Evolutionary conservation across 2,329 filamentous ascomycete species (phyloP), one percentile per base, ranked within the genome.

Genomic region (Trichoderma sp.): DNA sequence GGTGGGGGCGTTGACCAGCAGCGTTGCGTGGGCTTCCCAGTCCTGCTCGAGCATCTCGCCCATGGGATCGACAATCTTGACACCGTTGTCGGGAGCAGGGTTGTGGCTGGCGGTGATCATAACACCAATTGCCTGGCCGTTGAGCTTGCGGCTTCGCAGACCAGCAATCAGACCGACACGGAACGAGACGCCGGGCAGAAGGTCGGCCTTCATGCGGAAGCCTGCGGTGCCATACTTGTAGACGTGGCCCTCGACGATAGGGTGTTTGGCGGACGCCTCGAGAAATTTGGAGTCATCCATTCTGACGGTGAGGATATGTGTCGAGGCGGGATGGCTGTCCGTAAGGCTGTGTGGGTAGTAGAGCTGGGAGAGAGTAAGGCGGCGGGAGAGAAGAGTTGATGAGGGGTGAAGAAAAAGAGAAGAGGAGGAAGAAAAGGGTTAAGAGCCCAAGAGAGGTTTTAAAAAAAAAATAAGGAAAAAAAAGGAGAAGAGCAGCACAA

Each of bases 21-120:
- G 88, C 43, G 96, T 98, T 68, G 95, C 94, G 81, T 95, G 91
- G 47, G 86, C 85, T 84, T 99, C 96, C 96, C 96, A 99, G 73
- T 95, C 93, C 81, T 95, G 91, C 88, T 97, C 94, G 64, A 97
- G 88, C 96, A 98, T 98, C 82, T 98, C 96, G 75, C 96, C 95
- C 91, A 97, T 92, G 13, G 96, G 96, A 82, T 99, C 96, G 74
- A 99, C 94, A 76, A 99, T 90, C 87, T 97, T 97, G 81, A 97
- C 92, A 66, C 94, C 94, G 81, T 97, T 97, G 83, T 97, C 94
- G 76, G 90, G 87, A 39, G 94, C 92, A 20, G 93, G 93, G 83
- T 97, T 97, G 86, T 97, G 94, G 78, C 93, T 97, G 74, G 94
- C 94, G 55, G 94, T 97, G 81, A 97, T 93, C 94, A 97, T 97